phyloP scores from a whole-genome alignment of 1,139 yeast species.

The Diutina pseudorugosa region DNA sequence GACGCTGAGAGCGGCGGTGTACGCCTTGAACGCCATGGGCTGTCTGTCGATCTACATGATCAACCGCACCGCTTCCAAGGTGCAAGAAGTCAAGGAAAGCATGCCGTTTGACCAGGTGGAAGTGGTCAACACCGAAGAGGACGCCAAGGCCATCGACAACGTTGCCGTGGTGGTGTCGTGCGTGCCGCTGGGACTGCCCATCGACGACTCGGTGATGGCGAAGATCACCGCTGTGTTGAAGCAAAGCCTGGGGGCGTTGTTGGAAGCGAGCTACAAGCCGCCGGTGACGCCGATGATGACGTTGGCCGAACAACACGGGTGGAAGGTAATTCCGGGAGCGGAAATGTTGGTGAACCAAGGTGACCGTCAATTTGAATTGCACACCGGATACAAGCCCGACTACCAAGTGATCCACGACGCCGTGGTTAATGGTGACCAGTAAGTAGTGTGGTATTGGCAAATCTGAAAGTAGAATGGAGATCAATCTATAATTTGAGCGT shows the following conservation, averaged over 20 bases:
- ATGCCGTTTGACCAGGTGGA: slow-evolving; percentile 54
- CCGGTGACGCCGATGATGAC: slow-evolving; percentile 73
- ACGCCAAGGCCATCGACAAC: slow-evolving; percentile 18
- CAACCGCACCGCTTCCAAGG: slow-evolving; percentile 67
- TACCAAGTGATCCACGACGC: not conserved
- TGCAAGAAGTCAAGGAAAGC: slow-evolving; percentile 41
- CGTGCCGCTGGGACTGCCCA: slow-evolving; percentile 75
- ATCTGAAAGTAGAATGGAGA: too few relatives aligned
- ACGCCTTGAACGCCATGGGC: slow-evolving; percentile 72
- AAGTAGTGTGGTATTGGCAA: too few relatives aligned
- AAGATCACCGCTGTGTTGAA: slow-evolving; percentile 34
- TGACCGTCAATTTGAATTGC: slow-evolving; percentile 66
- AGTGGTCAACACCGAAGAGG: slow-evolving; percentile 39
- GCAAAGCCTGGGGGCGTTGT: slow-evolving; percentile 31
- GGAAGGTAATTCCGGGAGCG: slow-evolving; percentile 77
- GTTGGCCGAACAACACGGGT: slow-evolving; percentile 46
- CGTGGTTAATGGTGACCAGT: not conserved
- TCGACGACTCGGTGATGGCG: slow-evolving; percentile 40
- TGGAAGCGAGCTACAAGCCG: slow-evolving; percentile 94
- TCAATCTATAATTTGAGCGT: too few relatives aligned
- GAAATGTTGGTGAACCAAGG: slow-evolving; percentile 93
- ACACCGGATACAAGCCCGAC: slow-evolving; percentile 41
- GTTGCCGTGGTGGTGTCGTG: slow-evolving; percentile 69
- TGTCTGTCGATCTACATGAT: slow-evolving; percentile 65
- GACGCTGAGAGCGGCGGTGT: slow-evolving; percentile 90